phyloP scores from a whole-genome alignment of 1,284 basidiomycete species.

The Ceratobasidium sp. region DNA sequence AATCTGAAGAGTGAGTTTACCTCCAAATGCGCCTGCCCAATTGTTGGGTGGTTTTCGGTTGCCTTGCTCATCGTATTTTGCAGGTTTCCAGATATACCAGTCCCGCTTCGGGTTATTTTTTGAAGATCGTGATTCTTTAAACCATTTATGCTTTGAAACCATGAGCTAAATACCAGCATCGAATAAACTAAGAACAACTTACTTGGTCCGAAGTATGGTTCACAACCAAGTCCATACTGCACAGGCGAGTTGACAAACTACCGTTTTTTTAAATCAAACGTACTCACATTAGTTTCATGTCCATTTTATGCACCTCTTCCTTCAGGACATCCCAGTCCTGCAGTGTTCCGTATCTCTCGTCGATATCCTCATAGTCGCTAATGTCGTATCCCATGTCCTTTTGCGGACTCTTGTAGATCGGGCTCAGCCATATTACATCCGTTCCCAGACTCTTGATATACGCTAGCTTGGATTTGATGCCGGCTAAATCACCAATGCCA shows the following conservation, averaged over 20 bases:
- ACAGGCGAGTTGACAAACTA: slow-evolving; percentile 3
- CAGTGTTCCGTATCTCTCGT: slow-evolving; percentile 76
- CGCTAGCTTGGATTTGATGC: slow-evolving; percentile 70
- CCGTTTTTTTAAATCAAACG: neutral
- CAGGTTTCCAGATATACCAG: slow-evolving; percentile 79
- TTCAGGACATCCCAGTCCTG: slow-evolving; percentile 73
- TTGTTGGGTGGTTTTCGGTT: slow-evolving; percentile 71
- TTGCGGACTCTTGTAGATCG: slow-evolving; percentile 73
- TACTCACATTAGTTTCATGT: slow-evolving; percentile 72
- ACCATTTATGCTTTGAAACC: slow-evolving; percentile 70
- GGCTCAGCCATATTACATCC: slow-evolving; percentile 76
- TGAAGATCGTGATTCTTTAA: slow-evolving; percentile 67
- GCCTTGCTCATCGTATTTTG: slow-evolving; percentile 62
- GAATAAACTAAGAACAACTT: slow-evolving; percentile 4
- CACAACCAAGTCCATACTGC: slow-evolving; percentile 82
- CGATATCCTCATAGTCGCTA: slow-evolving; percentile 76
- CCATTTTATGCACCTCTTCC: slow-evolving; percentile 64
- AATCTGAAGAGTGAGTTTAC: too few species aligned
- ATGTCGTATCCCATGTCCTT: slow-evolving; percentile 81
- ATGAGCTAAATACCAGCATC: neutral
- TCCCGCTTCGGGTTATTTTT: slow-evolving; percentile 68
- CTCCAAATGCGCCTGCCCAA: slow-evolving; percentile 74
- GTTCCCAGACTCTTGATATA: slow-evolving; percentile 75
- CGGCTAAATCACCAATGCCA: slow-evolving; percentile 76
- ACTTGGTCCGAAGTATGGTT: slow-evolving; percentile 81